Conservation (phyloP, 345 rosid genomes). For the Brassica rapa region DNA sequence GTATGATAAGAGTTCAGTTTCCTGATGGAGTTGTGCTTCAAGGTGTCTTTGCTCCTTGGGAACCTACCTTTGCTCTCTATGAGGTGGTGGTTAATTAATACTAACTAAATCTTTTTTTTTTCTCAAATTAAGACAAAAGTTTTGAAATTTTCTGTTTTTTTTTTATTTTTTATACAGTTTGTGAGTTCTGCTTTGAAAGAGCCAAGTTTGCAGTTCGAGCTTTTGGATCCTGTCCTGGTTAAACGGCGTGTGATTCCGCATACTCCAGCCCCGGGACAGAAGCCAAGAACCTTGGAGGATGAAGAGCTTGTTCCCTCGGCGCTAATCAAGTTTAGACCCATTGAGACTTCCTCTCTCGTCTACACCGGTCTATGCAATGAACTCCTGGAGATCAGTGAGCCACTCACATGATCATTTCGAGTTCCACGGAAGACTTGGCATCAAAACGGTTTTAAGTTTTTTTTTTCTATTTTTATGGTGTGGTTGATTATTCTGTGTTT, state of each 20-base stretch:
- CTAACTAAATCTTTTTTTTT: not conserved
- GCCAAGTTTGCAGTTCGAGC: slow-evolving; percentile 76
- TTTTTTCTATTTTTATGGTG: not conserved
- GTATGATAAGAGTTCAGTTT: slow-evolving; percentile 79
- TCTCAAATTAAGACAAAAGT: not conserved
- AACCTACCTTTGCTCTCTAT: slow-evolving; percentile 73
- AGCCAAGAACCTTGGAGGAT: slow-evolving; percentile 60
- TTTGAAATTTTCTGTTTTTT: not conserved
- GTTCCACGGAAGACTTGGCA: not conserved
- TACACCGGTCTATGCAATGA: slow-evolving; percentile 79
- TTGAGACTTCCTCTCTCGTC: slow-evolving; percentile 62
- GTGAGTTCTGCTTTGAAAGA: slow-evolving; percentile 85
- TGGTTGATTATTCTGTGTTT: not conserved
- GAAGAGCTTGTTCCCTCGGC: slow-evolving; percentile 91
- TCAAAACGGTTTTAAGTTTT: not conserved
- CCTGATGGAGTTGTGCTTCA: slow-evolving; percentile 95
- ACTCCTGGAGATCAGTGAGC: slow-evolving; percentile 65
- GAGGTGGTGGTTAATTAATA: slow-evolving; percentile 48
- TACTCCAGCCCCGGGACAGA: slow-evolving; percentile 53
- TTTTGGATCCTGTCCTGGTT: slow-evolving; percentile 64
- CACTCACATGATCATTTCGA: slow-evolving; percentile 40
- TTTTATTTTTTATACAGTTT: slow-evolving; percentile 48
- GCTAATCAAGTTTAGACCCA: slow-evolving; percentile 76
- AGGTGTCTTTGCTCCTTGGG: slow-evolving; percentile 90
- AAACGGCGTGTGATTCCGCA: slow-evolving; percentile 70